These are phyloP conservation scores for Cucumis melo DNA, from an alignment of 306 rosid genomes.

Conservation along the genomic window DNA sequence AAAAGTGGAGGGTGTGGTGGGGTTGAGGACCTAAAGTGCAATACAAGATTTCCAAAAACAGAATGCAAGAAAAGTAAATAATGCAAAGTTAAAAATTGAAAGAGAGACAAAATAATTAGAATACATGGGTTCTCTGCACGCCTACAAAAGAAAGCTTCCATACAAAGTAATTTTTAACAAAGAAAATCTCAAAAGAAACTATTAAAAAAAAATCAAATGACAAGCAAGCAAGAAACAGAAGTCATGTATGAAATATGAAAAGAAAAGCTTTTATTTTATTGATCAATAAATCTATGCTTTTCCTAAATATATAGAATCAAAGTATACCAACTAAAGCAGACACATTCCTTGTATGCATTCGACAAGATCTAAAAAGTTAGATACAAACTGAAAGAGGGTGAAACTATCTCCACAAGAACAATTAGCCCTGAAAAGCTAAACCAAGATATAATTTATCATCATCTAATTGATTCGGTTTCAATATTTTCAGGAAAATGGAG, in stretches of 20 bases:
- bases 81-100: neutral
- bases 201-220: neutral
- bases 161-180: neutral
- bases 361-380: neutral
- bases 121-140: constrained; percentile 1
- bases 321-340: neutral
- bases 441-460: neutral
- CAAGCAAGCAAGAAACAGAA: neutral
- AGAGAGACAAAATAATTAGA: neutral
- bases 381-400: neutral
- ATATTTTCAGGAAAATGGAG: neutral
- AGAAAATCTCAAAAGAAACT: neutral
- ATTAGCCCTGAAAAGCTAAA: neutral
- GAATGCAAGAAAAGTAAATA: constrained; percentile 1
- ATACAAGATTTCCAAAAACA: constrained; percentile 2
- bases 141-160: neutral
- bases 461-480: neutral
- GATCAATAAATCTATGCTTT: neutral
- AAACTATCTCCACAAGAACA: neutral
- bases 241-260: neutral
- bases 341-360: neutral
- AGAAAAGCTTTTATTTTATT: neutral
- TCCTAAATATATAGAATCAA: neutral
- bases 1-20: neutral
- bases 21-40: neutral